These are phyloP conservation scores for Perilla frutescens DNA, from an alignment of 257 asterid genomes.

Conservation along the genomic window DNA sequence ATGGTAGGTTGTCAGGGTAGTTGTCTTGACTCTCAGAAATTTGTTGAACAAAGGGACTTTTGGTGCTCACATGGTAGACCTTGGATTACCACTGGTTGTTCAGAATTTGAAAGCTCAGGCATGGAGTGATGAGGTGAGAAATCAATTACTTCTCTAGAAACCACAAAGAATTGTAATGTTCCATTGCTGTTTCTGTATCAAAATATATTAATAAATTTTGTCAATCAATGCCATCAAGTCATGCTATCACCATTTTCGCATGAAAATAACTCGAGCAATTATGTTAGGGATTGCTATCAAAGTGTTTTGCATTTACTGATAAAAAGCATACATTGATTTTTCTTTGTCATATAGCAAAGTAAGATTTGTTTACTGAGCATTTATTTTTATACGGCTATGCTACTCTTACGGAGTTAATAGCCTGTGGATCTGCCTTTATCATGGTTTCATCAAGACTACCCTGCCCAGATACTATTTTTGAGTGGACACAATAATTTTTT, in stretches of 20 bases:
- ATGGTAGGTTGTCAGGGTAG: slow-evolving; percentile 81
- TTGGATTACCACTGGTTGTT: slow-evolving; percentile 74
- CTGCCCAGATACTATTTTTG: neutral
- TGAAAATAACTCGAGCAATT: neutral
- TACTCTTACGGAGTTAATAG: neutral
- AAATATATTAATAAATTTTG: neutral
- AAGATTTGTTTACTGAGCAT: neutral
- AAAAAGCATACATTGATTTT: neutral
- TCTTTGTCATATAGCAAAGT: neutral
- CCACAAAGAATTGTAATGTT: neutral
- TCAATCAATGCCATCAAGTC: neutral
- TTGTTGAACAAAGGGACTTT: slow-evolving; percentile 74
- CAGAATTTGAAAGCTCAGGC: slow-evolving; percentile 85
- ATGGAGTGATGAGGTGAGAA: slow-evolving; percentile 89
- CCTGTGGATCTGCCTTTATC: neutral
- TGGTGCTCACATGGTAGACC: slow-evolving; percentile 83
- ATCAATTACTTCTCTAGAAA: slow-evolving; percentile 1
- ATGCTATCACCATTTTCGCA: neutral
- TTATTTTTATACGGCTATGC: neutral
- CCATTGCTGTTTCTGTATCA: neutral
- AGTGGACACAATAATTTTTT: neutral
- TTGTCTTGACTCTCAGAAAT: slow-evolving; percentile 72
- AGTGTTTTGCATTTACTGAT: neutral
- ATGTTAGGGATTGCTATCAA: slow-evolving; percentile 5
- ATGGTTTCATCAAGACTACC: neutral